Evolutionary conservation across 2,329 filamentous ascomycete species (phyloP).

Genomic region (Decorospora gaudefroyi): DNA sequence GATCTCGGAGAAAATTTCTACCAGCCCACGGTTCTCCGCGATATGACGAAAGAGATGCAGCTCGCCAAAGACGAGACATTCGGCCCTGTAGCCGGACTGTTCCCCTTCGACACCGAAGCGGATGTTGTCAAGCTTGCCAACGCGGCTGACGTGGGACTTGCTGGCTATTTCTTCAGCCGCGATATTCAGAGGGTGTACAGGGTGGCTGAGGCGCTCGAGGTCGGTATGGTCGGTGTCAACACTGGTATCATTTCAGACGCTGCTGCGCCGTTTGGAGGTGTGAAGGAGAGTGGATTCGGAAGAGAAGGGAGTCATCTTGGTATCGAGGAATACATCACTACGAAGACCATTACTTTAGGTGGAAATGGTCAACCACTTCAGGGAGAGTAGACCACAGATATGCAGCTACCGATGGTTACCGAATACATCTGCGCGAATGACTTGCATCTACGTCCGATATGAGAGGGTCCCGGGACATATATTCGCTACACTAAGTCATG

Average conservation of each 20-base stretch:
- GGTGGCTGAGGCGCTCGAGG: conserved; percentile 70
- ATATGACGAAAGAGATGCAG: conserved; percentile 84
- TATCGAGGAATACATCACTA: conserved; percentile 55
- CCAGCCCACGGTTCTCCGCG: conserved; percentile 84
- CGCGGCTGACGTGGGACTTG: conserved; percentile 79
- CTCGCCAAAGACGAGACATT: conserved; percentile 91
- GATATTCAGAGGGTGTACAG: conserved; percentile 64
- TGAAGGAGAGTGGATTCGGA: conserved; percentile 58
- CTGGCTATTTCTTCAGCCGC: conserved; percentile 87
- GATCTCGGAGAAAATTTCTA: conserved; percentile 85
- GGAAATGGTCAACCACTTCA: conserved; percentile 65
- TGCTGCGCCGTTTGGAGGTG: conserved; percentile 55
- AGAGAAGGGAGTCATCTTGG: conserved; percentile 57
- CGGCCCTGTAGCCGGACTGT: conserved; percentile 87
- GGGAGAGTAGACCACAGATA: conserved; percentile 26
- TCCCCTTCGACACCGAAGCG: conserved; percentile 84
- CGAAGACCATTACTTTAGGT: conserved; percentile 60
- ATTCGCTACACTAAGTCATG: no score
- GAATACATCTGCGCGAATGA: no score
- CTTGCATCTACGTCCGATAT: no score
- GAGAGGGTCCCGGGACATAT: no score
- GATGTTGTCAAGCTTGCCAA: conserved; percentile 89
- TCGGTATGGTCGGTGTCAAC: conserved; percentile 78
- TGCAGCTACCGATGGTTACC: no score
- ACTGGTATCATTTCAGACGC: conserved; percentile 56